Evolutionary conservation across 441 rosid species (phyloP).

Genomic region (Monsonia emarginata): DNA sequence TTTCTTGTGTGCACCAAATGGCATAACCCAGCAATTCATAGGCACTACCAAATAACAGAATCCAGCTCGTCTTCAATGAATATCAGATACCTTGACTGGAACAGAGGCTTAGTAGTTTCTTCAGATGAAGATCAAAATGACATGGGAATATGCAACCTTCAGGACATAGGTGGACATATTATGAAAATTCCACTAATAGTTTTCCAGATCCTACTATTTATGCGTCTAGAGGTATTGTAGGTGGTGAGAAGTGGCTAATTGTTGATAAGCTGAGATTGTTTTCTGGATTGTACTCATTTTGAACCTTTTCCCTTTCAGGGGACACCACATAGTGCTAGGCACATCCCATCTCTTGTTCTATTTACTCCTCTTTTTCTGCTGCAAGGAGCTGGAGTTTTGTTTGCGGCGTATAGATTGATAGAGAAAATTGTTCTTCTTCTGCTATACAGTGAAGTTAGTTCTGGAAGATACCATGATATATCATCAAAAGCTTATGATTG

Average conservation of each 20-base stretch:
- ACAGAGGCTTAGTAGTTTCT: constrained; percentile 42
- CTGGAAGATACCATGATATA: constrained; percentile 32
- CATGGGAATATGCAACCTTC: constrained; percentile 42
- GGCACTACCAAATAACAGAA: constrained; percentile 34
- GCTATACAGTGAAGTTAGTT: constrained; percentile 24
- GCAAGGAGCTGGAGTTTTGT: constrained; percentile 54
- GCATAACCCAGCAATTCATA: constrained; percentile 59
- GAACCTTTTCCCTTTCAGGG: constrained; percentile 31
- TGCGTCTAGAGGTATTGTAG: constrained; percentile 51
- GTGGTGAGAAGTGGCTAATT: constrained; percentile 10
- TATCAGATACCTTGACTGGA: constrained; percentile 47
- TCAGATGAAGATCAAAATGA: constrained; percentile 41
- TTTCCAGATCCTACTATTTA: constrained; percentile 55
- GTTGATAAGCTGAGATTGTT: background rate
- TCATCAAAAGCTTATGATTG: constrained; percentile 42
- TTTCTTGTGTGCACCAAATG: constrained; percentile 64
- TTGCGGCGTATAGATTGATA: constrained; percentile 37
- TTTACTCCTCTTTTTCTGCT: constrained; percentile 47
- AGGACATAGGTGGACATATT: constrained; percentile 56
- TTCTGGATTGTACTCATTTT: constrained; percentile 4
- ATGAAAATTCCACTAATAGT: constrained; percentile 49
- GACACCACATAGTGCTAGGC: constrained; percentile 46
- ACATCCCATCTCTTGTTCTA: constrained; percentile 33
- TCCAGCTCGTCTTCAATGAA: constrained; percentile 38
- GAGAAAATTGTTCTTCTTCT: constrained; percentile 34